A percentile compares a stretch with the other conserved stretches of the same genome.
Evolutionary conservation across 768 basidiomycete species (phyloP).

Genomic region (Asterophora parasitica): DNA sequence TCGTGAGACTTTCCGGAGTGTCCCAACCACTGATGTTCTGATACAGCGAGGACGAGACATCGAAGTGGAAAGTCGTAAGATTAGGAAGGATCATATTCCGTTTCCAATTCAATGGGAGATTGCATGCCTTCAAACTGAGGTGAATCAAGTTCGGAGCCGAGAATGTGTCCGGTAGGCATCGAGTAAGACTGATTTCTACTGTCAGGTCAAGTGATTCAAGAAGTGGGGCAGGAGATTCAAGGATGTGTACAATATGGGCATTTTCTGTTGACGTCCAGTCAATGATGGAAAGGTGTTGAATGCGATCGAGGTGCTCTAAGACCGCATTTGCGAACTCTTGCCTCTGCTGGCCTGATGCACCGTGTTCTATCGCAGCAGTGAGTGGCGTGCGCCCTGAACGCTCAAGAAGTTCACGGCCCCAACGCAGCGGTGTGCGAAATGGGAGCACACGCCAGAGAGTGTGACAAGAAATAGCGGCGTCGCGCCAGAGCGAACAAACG

Average conservation of each 20-base stretch:
- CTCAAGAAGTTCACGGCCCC: neutral
- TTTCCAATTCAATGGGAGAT: neutral
- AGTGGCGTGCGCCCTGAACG: neutral
- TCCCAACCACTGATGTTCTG: no score
- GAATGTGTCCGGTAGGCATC: neutral
- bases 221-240: neutral
- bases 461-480: neutral
- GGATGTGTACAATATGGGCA: neutral
- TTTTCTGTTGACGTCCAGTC: no score
- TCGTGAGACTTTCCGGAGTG: neutral
- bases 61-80: neutral
- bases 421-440: neutral
- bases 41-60: no score
- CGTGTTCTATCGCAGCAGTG: no score
- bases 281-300: neutral
- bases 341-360: no score
- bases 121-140: neutral
- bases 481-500: slow-evolving; percentile 3
- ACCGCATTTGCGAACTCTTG: neutral
- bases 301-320: neutral
- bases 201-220: neutral
- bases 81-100: neutral
- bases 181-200: neutral
- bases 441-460: neutral
- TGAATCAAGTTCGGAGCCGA: neutral